phyloP scores from a whole-genome alignment of 352 stramenopile species.

The Aphanomyces invadans region DNA sequence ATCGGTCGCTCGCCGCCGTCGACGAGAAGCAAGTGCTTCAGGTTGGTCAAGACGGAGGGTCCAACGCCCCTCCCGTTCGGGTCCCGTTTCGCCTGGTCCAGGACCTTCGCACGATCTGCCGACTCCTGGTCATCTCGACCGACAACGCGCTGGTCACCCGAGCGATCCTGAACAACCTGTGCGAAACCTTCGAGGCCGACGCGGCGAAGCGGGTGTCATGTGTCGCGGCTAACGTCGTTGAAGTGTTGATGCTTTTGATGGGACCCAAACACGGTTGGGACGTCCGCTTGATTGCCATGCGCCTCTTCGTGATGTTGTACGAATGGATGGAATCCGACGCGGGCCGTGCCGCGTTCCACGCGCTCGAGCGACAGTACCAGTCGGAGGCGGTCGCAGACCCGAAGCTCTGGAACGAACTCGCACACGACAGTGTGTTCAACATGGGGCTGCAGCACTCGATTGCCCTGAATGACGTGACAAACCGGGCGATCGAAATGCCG shows the following conservation, averaged over 20 bases:
- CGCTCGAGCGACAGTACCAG: constrained; percentile 25
- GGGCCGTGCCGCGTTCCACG: background rate
- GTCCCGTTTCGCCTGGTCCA: constrained; percentile 67
- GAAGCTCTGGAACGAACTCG: constrained; percentile 83
- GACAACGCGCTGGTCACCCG: constrained; percentile 40
- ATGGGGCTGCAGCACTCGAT: constrained; percentile 70
- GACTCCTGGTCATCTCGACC: constrained; percentile 52
- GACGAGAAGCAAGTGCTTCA: constrained; percentile 23
- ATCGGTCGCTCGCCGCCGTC: constrained; percentile 26
- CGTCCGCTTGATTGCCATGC: constrained; percentile 34
- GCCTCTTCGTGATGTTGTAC: constrained; percentile 9
- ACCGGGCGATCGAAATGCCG: constrained; percentile 58
- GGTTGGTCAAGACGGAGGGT: background rate
- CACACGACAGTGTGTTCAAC: constrained; percentile 54
- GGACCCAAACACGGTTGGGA: constrained; percentile 15
- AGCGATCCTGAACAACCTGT: constrained; percentile 49
- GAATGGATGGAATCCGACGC: constrained; percentile 9
- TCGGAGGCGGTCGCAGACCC: constrained; percentile 62
- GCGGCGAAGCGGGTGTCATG: constrained; percentile 66
- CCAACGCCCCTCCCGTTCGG: constrained; percentile 35
- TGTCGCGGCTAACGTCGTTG: constrained; percentile 67
- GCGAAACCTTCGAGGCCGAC: constrained; percentile 53
- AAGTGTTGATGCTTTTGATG: constrained; percentile 60
- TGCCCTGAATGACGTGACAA: constrained; percentile 64
- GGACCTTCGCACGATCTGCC: constrained; percentile 51